A percentile compares a stretch with the other conserved stretches of the same genome.
Conservation (phyloP, 768 basidiomycete species). For the Boletus eberwhitei region DNA sequence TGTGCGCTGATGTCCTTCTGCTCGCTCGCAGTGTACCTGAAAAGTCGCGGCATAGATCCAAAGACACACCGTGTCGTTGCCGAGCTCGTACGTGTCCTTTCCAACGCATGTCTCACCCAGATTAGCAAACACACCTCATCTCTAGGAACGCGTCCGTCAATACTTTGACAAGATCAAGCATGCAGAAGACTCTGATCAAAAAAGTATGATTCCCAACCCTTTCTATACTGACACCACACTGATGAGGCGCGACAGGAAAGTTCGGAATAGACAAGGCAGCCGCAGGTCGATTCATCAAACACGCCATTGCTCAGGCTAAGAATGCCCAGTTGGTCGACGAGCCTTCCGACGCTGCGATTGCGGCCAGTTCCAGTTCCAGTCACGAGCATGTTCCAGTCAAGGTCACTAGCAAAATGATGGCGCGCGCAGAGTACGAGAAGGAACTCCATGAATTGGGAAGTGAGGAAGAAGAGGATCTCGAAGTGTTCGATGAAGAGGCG, state of each 20-base stretch:
- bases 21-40: conserved; percentile 64
- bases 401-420: conserved; percentile 72
- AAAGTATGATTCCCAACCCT: conserved; percentile 23
- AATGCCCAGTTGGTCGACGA: conserved; percentile 33
- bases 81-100: conserved; percentile 41
- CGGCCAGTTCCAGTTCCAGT: conserved; percentile 11
- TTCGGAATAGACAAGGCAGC: conserved; percentile 70
- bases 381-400: conserved; percentile 44
- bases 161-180: conserved; percentile 82
- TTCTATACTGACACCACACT: not conserved
- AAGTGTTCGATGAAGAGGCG: conserved; percentile 34
- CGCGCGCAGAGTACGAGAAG: conserved; percentile 60
- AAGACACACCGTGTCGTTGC: conserved; percentile 70
- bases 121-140: not conserved
- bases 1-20: not conserved
- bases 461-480: conserved; percentile 42
- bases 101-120: too few relatives aligned
- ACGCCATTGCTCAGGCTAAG: conserved; percentile 69
- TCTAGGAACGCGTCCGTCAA: conserved; percentile 66
- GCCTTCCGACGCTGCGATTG: conserved; percentile 10
- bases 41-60: conserved; percentile 75
- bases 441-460: conserved; percentile 43
- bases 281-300: conserved; percentile 79
- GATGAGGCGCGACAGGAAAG: conserved; percentile 31
- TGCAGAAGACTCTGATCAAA: conserved; percentile 64